These are phyloP conservation scores for Rhynchosporium agropyri DNA, from an alignment of 2,329 filamentous ascomycete genomes.

Conservation along the genomic window DNA sequence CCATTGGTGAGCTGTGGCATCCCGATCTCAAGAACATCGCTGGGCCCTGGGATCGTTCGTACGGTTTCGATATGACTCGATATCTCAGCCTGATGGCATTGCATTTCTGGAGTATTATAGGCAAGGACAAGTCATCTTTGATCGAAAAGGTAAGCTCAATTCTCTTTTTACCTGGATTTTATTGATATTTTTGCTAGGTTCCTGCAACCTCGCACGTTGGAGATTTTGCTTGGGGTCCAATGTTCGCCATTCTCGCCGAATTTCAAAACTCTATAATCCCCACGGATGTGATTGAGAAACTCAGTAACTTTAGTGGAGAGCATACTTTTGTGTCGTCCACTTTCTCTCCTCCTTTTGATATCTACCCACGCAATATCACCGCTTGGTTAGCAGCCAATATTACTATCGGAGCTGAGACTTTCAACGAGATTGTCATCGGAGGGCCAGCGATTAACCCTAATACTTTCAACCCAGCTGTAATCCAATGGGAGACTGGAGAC, in stretches of 20 bases:
- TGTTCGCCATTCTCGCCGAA: conserved; percentile 57
- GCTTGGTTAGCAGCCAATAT: conserved; percentile 59
- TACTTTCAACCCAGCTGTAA: conserved; percentile 61
- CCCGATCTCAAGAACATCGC: conserved; percentile 62
- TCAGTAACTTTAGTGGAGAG: conserved; percentile 55
- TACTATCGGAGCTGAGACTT: conserved; percentile 62
- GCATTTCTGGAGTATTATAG: conserved; percentile 61
- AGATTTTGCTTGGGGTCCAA: conserved; percentile 60
- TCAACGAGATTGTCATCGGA: conserved; percentile 57
- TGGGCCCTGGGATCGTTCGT: conserved; percentile 65
- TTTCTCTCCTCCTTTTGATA: conserved; percentile 61
- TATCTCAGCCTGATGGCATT: conserved; percentile 61
- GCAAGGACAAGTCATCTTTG: conserved; percentile 44
- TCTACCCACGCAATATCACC: conserved; percentile 58
- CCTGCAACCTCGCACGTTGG: conserved; percentile 56
- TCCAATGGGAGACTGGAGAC: conserved; percentile 56
- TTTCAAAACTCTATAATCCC: conserved; percentile 53
- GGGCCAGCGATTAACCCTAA: conserved; percentile 54
- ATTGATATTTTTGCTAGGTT: conserved; percentile 8
- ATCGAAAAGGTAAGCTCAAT: conserved; percentile 29
- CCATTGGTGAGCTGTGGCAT: conserved; percentile 57
- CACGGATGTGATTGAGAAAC: conserved; percentile 42
- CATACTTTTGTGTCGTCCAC: conserved; percentile 55
- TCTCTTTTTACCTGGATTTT: not conserved
- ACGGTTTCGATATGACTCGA: conserved; percentile 65